phyloP scores from a whole-genome alignment of 2,329 filamentous ascomycete species.

The Albophoma yamanashiensis region DNA sequence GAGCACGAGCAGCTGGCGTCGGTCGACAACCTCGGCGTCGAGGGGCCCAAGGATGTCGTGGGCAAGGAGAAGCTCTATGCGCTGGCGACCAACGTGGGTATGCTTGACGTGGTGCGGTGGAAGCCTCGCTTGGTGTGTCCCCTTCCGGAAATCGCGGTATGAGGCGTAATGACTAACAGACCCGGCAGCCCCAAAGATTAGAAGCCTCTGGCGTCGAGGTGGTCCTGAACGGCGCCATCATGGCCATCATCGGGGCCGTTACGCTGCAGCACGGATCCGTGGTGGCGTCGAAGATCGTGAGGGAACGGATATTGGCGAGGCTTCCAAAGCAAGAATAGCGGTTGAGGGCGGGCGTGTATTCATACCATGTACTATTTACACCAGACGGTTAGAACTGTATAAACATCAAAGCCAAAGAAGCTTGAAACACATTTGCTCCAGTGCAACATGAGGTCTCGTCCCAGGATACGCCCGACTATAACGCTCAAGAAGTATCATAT shows the following conservation, averaged over 20 bases:
- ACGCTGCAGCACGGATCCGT: constrained; percentile 79
- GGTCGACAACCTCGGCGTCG: constrained; percentile 58
- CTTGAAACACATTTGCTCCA: not conserved
- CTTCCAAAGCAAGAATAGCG: constrained; percentile 10
- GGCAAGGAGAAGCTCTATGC: constrained; percentile 54
- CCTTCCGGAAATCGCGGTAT: not conserved
- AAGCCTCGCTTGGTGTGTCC: constrained; percentile 68
- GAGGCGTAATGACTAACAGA: constrained; percentile 1
- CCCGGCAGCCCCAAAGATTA: constrained; percentile 50
- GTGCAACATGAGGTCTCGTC: not conserved
- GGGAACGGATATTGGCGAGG: constrained; percentile 58
- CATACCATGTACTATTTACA: constrained; percentile 13
- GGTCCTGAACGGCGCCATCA: constrained; percentile 67
- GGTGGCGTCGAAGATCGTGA: constrained; percentile 62
- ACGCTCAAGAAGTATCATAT: not conserved
- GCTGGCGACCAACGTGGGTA: constrained; percentile 59
- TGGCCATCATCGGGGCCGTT: constrained; percentile 80
- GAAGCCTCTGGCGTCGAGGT: constrained; percentile 60
- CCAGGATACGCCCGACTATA: not conserved
- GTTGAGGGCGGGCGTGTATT: not conserved
- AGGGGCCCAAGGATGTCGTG: constrained; percentile 50
- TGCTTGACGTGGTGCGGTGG: constrained; percentile 76
- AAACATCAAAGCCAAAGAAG: constrained; percentile 1
- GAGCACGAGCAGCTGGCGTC: constrained; percentile 58
- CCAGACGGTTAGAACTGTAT: constrained; percentile 8